These are phyloP conservation scores for Codiaeum variegatum DNA, from an alignment of 441 rosid species.

Conservation along the genomic window DNA sequence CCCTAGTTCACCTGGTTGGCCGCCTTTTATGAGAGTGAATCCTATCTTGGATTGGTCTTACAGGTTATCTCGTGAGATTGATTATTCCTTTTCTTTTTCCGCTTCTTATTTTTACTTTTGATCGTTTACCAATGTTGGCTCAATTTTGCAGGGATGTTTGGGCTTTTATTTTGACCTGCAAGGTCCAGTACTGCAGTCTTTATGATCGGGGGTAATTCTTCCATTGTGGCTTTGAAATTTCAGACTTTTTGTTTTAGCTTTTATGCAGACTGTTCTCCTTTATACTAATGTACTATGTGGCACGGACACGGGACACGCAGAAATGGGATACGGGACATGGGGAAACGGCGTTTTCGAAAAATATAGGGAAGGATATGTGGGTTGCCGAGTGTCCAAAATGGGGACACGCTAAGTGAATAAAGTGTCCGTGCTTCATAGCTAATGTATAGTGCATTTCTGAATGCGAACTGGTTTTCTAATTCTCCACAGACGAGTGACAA, in stretches of 20 bases:
- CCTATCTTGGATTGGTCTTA: constrained; percentile 99
- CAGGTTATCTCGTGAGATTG: constrained; percentile 43
- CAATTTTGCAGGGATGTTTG: constrained; percentile 94
- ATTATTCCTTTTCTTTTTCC: not conserved
- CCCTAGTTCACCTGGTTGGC: constrained; percentile 99
- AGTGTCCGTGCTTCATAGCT: too few relatives aligned
- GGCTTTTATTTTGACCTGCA: constrained; percentile 91
- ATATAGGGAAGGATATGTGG: too few relatives aligned
- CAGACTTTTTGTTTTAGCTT: constrained; percentile 3
- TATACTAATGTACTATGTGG: too few relatives aligned
- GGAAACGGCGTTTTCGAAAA: too few relatives aligned
- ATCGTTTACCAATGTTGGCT: not conserved
- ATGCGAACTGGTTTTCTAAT: constrained; percentile 13
- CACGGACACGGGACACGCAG: too few relatives aligned
- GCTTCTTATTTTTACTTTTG: constrained; percentile 7
- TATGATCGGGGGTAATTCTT: constrained; percentile 88
- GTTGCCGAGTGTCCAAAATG: too few relatives aligned
- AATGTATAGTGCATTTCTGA: not conserved
- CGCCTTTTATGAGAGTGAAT: constrained; percentile 99
- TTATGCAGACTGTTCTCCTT: constrained; percentile 9
- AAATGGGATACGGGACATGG: too few relatives aligned
- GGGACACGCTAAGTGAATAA: too few relatives aligned
- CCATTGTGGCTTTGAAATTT: constrained; percentile 20
- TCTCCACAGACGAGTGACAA: not conserved
- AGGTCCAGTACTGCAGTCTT: constrained; percentile 93